Percentiles rank a stretch among this genome's conserved stretches.
Evolutionary conservation across 257 asterid genomes (phyloP).

Genomic region (Cordia subcordata): DNA sequence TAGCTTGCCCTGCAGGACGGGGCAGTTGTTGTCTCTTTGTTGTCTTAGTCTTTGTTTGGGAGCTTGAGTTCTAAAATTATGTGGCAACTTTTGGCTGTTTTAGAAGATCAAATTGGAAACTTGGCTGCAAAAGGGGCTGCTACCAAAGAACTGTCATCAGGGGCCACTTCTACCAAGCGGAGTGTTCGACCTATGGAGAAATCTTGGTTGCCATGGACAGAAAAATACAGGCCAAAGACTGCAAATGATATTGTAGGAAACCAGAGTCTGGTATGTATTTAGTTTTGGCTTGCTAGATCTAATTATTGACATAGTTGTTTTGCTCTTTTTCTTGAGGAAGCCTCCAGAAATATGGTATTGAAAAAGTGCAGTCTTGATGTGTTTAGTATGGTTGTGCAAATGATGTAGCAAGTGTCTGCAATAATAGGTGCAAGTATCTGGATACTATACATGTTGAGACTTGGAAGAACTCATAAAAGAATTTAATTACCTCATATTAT

Average conservation of each 20-base stretch:
- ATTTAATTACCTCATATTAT: no score
- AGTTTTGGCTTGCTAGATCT: constrained; percentile 18
- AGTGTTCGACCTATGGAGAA: constrained; percentile 37
- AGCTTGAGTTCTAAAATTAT: constrained; percentile 2
- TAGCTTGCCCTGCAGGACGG: no score
- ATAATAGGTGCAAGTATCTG: no score
- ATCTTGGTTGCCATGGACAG: constrained; percentile 73
- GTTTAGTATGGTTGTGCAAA: background rate
- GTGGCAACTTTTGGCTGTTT: constrained; percentile 13
- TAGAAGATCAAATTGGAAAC: constrained; percentile 32
- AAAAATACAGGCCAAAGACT: constrained; percentile 76
- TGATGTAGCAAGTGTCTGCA: background rate
- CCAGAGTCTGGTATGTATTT: constrained; percentile 68
- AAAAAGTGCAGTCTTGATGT: no score
- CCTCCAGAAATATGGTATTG: no score
- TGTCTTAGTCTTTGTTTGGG: background rate
- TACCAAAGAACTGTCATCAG: constrained; percentile 36
- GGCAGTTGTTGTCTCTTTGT: background rate
- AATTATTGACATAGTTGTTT: constrained; percentile 8
- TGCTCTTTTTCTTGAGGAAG: no score
- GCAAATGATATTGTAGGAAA: constrained; percentile 84
- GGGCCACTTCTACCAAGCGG: constrained; percentile 36
- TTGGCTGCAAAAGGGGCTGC: constrained; percentile 25
- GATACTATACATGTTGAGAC: no score
- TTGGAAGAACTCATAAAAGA: no score